A percentile compares a stretch with the other conserved stretches of the same genome.
Evolutionary conservation across 75 land plant genomes (phyloP).

Genomic region (Chamaecyparis obtusa): DNA sequence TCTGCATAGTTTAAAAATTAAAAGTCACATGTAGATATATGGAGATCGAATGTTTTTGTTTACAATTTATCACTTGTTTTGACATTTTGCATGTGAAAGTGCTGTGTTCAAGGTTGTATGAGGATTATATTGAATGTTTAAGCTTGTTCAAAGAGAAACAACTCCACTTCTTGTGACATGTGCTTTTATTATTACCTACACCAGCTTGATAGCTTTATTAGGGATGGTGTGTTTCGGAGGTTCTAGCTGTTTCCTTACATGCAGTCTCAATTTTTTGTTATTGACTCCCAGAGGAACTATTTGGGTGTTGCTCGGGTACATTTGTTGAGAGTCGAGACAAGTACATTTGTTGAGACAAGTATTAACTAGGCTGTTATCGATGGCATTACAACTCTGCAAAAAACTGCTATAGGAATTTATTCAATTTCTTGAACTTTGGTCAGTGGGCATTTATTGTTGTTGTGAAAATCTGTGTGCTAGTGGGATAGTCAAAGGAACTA

Average conservation of each 20-base stretch:
- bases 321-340: too few species aligned
- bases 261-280: neutral
- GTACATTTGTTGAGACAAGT: neutral
- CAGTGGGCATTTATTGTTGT: neutral
- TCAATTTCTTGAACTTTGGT: neutral
- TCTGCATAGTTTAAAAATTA: neutral
- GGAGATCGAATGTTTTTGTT: neutral
- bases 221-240: neutral
- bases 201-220: neutral
- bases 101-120: neutral
- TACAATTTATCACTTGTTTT: neutral
- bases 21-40: neutral
- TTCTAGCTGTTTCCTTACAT: neutral
- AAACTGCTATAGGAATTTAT: neutral
- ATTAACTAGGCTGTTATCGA: neutral
- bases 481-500: neutral
- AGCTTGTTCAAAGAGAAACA: neutral
- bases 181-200: neutral
- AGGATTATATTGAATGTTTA: neutral
- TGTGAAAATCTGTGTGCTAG: neutral
- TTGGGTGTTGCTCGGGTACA: neutral
- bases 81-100: neutral
- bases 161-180: neutral
- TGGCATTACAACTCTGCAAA: neutral
- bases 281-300: neutral